Percentiles rank a stretch among this genome's conserved stretches.
phyloP scores from a whole-genome alignment of 345 rosid genomes.

The Pugionium dolabratum region DNA sequence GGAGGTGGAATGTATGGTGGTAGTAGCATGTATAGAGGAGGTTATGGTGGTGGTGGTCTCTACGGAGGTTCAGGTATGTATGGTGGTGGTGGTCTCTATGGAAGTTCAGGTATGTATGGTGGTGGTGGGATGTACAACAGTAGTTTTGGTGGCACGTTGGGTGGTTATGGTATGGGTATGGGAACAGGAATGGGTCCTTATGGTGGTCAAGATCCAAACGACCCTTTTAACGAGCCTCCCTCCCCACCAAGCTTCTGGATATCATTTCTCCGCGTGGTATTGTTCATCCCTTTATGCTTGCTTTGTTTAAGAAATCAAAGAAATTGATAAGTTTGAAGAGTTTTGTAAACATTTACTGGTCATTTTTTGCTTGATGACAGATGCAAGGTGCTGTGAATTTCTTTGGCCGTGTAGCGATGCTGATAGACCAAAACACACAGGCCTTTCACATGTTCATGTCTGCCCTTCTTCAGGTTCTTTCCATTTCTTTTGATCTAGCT shows the following conservation, averaged over 20 bases:
- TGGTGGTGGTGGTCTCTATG: not conserved
- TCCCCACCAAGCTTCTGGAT: not conserved
- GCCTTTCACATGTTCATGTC: slow-evolving; percentile 1
- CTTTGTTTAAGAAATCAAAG: not conserved
- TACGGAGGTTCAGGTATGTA: not conserved
- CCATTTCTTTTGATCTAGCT: not conserved
- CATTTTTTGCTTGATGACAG: not conserved
- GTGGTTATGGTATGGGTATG: not conserved
- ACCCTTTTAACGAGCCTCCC: not conserved
- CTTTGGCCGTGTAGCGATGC: not conserved
- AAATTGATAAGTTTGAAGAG: too few species aligned
- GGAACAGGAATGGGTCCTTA: not conserved
- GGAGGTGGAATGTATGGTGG: slow-evolving; percentile 66
- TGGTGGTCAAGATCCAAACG: not conserved
- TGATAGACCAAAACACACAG: not conserved
- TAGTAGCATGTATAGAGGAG: not conserved
- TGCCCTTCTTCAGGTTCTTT: not conserved
- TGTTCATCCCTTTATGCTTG: not conserved
- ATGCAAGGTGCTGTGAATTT: slow-evolving; percentile 1
- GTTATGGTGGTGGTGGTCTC: not conserved
- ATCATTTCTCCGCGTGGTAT: not conserved
- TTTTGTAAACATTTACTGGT: not conserved
- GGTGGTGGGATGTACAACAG: not conserved
- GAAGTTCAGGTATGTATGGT: not conserved
- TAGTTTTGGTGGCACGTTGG: not conserved